Conservation (phyloP, 2,329 filamentous ascomycete species). For the Colletotrichum siamense region DNA sequence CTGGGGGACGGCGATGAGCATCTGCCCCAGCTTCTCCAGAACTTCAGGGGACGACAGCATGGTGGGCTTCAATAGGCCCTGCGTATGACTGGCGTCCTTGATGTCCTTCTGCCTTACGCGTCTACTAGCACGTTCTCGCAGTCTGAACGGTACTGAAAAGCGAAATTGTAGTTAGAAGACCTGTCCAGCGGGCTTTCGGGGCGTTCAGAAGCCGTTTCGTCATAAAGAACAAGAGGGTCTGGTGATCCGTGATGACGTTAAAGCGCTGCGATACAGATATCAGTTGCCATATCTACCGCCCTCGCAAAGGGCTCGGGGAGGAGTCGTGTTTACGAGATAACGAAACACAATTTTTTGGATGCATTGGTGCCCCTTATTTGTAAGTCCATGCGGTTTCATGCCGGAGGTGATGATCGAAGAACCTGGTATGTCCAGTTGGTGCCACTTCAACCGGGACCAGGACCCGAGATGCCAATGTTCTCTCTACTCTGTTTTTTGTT, state of each 20-base stretch:
- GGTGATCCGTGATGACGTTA: not conserved
- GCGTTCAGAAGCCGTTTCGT: too few species aligned
- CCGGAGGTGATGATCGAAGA: not conserved
- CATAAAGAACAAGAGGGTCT: not conserved
- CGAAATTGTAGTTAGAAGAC: not conserved
- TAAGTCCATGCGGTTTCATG: not conserved
- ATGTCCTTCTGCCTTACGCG: too few species aligned
- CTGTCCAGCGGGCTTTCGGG: not conserved
- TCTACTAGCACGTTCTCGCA: too few species aligned
- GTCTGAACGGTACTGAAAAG: too few species aligned
- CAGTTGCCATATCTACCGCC: not conserved
- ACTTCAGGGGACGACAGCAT: too few species aligned
- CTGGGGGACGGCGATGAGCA: too few species aligned
- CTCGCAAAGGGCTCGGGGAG: not conserved
- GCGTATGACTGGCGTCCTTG: too few species aligned
- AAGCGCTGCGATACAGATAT: not conserved
- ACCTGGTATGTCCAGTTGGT: not conserved
- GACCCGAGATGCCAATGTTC: not conserved
- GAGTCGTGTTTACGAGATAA: not conserved
- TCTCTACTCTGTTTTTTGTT: not conserved
- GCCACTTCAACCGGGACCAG: not conserved
- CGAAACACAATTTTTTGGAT: not conserved
- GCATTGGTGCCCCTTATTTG: not conserved
- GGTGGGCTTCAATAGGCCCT: too few species aligned
- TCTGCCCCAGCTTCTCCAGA: too few species aligned